Conservation (phyloP, 306 rosid genomes). For the Corylus heterophylla region DNA sequence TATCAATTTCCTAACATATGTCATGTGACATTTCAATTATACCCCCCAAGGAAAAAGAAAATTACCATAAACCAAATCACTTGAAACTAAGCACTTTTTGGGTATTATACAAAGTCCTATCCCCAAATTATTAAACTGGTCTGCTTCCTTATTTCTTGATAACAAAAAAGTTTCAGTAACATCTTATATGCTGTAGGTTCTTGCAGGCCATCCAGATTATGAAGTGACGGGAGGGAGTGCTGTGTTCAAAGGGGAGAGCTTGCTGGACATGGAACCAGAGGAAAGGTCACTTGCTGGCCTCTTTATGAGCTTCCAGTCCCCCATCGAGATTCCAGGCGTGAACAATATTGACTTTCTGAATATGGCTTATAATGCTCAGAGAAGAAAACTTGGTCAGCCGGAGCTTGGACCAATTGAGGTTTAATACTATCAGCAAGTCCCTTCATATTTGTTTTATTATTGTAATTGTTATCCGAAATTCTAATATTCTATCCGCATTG, state of each 20-base stretch:
- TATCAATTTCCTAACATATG: too few species aligned
- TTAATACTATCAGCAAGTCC: neutral
- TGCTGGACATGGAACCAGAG: constrained; percentile 87
- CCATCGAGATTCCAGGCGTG: constrained; percentile 90
- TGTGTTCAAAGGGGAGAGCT: constrained; percentile 70
- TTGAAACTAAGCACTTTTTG: too few species aligned
- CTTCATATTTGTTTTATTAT: neutral
- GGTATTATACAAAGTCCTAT: too few species aligned
- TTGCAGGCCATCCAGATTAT: constrained; percentile 93
- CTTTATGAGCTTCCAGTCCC: constrained; percentile 96
- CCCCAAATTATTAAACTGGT: too few species aligned
- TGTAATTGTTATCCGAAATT: neutral
- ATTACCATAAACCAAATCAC: too few species aligned
- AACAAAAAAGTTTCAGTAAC: neutral
- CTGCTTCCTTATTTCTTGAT: neutral
- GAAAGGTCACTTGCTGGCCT: constrained; percentile 83
- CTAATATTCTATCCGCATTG: neutral
- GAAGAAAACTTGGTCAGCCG: constrained; percentile 69
- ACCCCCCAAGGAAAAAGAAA: too few species aligned
- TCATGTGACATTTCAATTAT: too few species aligned
- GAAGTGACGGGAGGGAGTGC: constrained; percentile 81
- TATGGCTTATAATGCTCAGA: constrained; percentile 92
- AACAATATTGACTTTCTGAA: constrained; percentile 75
- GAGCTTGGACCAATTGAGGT: constrained; percentile 95
- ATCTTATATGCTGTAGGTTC: constrained; percentile 48